Conservation (phyloP, 2,329 filamentous ascomycete species). For the Calonectria ilicicola region DNA sequence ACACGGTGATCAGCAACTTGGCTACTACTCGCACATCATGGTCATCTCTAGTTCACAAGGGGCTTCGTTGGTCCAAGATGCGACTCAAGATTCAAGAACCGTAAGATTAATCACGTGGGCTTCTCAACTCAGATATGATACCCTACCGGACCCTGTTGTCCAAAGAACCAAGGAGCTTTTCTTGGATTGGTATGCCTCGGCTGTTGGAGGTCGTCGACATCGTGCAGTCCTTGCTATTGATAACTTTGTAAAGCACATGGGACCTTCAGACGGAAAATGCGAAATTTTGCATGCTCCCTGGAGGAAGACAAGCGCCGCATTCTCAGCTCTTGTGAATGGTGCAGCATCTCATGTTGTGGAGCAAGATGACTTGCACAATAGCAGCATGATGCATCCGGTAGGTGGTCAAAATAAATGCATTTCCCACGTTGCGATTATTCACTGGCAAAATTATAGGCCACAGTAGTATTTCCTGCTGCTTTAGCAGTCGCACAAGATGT, state of each 20-base stretch:
- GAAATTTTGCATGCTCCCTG: background rate
- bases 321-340: background rate
- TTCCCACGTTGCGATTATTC: background rate
- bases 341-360: background rate
- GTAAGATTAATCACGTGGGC: background rate
- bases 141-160: background rate
- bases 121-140: background rate
- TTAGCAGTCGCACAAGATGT: background rate
- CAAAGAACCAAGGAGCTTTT: background rate
- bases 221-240: background rate
- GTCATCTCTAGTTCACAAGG: background rate
- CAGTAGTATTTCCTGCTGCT: background rate
- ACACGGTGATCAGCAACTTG: no score
- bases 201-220: background rate
- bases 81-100: background rate
- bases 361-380: background rate
- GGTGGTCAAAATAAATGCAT: background rate
- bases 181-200: background rate
- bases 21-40: background rate
- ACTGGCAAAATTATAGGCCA: background rate
- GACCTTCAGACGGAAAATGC: background rate
- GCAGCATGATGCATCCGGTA: background rate
- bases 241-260: background rate
- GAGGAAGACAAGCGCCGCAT: background rate
- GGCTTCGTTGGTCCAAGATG: no score